Base-by-base conservation (phyloP, 2,329 filamentous ascomycete genomes). In the Shiraia sp. region DNA sequence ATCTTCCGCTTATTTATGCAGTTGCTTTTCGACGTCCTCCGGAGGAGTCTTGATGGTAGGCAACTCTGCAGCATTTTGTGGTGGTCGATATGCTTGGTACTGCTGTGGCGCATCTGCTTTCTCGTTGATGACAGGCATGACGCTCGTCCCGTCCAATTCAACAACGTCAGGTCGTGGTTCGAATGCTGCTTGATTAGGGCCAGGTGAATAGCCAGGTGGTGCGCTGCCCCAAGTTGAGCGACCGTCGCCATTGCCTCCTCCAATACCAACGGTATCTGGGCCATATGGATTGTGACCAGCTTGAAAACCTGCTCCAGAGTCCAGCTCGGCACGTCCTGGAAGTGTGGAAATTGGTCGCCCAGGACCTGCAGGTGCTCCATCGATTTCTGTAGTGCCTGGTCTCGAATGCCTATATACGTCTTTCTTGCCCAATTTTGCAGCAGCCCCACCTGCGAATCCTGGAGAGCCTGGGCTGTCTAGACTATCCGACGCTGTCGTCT, bases 161-260 rank as follows among this genome's bases (percentile, higher is more conserved):
- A 36, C 40, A 4, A 43, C 47, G 1, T 49, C 41, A 2, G 39
- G 37, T 9, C 40, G 42, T 9, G 50, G 40, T 9, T 24, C 40
- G 27, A 54, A 59, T 2, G 40, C 31, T 0, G 28, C 17, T 3
- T 49, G 47, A 24, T 45, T 50, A 27, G 45, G 45, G 4, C 43
- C 57, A 2, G 63, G 60, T 19, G 59, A 63, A 40, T 68, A 66
- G 3, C 57, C 55, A 6, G 61, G 61, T 26, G 61, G 64, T 30
- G 56, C 52, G 24, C 51, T 62, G 2, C 52, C 56, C 63, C 63
- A 68, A 1, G 52, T 58, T 1, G 40, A 47, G 6, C 48, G 37
- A 6, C 38, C 38, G 15, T 53, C 42, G 2, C 48, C 51, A 15
- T 51, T 64, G 24, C 63, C 63, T 14, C 63, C 65, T 6, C 65